These are phyloP conservation scores for Phaeodactylum tricornutum DNA, from an alignment of 108 stramenopile genomes.

Conservation along the genomic window DNA sequence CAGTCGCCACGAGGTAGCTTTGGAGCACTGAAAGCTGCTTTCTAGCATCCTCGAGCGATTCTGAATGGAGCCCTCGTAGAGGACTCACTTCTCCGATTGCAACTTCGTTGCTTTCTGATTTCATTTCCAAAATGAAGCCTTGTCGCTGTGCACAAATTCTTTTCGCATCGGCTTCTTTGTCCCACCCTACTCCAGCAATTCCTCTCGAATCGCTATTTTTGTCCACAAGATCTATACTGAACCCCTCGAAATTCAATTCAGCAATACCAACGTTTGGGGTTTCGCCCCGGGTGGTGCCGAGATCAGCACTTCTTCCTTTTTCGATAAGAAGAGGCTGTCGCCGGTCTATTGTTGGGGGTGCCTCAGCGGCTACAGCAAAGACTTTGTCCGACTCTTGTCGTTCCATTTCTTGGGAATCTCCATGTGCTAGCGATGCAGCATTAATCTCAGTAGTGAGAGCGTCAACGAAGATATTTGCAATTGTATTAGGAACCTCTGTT, in stretches of 20 bases:
- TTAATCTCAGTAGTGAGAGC: no score
- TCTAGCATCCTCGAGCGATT: slow-evolving; percentile 46
- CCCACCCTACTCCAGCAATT: slow-evolving; percentile 70
- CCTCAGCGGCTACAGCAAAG: no score
- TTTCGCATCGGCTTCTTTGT: slow-evolving; percentile 24
- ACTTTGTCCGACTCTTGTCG: no score
- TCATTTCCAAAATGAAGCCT: slow-evolving; percentile 60
- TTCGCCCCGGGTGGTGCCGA: no score
- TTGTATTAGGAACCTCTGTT: no score
- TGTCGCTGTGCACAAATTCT: slow-evolving; percentile 19
- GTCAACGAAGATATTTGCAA: no score
- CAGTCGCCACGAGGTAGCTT: slow-evolving; percentile 9
- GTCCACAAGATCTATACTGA: slow-evolving; percentile 32
- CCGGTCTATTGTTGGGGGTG: no score
- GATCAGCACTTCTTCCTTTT: no score
- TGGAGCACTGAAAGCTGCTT: slow-evolving; percentile 36
- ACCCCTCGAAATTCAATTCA: slow-evolving; percentile 48
- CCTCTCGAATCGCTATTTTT: slow-evolving; percentile 20
- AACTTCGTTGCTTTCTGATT: slow-evolving; percentile 40
- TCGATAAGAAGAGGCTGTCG: no score
- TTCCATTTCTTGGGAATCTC: no score
- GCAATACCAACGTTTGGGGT: no score
- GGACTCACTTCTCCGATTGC: slow-evolving; percentile 82
- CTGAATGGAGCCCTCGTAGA: slow-evolving; percentile 54
- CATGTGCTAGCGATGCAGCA: no score